Percentiles rank a stretch among this genome's conserved stretches.
These are phyloP conservation scores for Curvularia hawaiiensis DNA, from an alignment of 2,329 filamentous ascomycete genomes.

Conservation along the genomic window DNA sequence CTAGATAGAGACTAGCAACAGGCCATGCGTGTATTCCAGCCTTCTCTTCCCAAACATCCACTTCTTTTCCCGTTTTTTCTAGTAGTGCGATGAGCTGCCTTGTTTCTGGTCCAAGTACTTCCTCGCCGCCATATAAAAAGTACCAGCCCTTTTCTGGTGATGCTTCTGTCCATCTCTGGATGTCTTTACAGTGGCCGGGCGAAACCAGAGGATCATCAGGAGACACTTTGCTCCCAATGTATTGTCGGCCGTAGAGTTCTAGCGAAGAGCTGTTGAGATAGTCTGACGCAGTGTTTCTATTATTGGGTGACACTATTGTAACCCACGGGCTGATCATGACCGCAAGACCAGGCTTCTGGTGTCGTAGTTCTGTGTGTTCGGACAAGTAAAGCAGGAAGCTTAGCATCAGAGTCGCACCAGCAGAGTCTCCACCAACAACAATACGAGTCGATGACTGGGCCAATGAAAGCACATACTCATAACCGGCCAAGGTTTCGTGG, in stretches of 20 bases:
- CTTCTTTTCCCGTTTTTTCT: slow-evolving; percentile 57
- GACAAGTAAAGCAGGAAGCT: slow-evolving; percentile 73
- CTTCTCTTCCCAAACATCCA: slow-evolving; percentile 64
- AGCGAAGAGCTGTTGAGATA: slow-evolving; percentile 72
- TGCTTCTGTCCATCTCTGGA: slow-evolving; percentile 68
- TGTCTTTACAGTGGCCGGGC: slow-evolving; percentile 71
- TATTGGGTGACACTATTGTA: slow-evolving; percentile 70
- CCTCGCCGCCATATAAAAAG: slow-evolving; percentile 75
- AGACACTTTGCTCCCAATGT: slow-evolving; percentile 61
- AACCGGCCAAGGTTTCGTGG: slow-evolving; percentile 71
- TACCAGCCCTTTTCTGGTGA: slow-evolving; percentile 70
- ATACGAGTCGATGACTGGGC: slow-evolving; percentile 65
- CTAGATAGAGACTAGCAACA: slow-evolving; percentile 67
- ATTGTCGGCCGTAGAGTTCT: slow-evolving; percentile 72
- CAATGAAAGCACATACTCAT: slow-evolving; percentile 69
- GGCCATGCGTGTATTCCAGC: slow-evolving; percentile 84
- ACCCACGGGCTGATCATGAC: slow-evolving; percentile 82
- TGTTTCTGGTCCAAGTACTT: slow-evolving; percentile 77
- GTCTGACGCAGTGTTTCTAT: slow-evolving; percentile 73
- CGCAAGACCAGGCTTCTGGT: slow-evolving; percentile 63
- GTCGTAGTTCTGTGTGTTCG: slow-evolving; percentile 50
- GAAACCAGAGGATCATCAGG: slow-evolving; percentile 65
- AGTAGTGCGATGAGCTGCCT: slow-evolving; percentile 63
- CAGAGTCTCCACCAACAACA: slow-evolving; percentile 78
- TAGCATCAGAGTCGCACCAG: slow-evolving; percentile 75